Evolutionary conservation across 176 grass and related monocot species (phyloP).

Genomic region (Carex scoparia): DNA sequence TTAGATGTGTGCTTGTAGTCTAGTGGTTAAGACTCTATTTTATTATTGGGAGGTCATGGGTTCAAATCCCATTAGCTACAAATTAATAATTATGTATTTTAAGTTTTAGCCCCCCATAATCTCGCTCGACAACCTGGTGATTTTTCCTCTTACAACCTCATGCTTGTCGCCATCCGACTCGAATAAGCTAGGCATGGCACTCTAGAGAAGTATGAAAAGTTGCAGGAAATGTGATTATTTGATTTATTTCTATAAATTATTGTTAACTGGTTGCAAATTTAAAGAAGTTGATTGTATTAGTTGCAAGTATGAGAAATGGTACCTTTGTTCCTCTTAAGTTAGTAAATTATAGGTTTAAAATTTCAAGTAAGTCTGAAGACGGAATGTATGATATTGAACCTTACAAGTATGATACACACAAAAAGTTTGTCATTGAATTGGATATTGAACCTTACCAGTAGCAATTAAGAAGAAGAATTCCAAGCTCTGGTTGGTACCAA

Average conservation of each 20-base stretch:
- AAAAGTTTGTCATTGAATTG: background rate
- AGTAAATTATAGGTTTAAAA: background rate
- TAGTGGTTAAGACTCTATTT: too few relatives aligned
- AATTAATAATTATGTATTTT: too few relatives aligned
- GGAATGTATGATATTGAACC: background rate
- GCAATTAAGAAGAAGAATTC: background rate
- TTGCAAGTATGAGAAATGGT: background rate
- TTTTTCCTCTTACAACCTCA: too few relatives aligned
- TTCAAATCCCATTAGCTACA: too few relatives aligned
- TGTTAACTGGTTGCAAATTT: background rate
- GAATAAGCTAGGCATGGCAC: too few relatives aligned
- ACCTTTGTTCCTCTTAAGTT: background rate
- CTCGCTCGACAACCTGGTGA: too few relatives aligned
- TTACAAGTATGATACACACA: background rate
- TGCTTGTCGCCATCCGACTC: too few relatives aligned
- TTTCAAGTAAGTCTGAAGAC: too few relatives aligned
- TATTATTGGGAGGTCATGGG: too few relatives aligned
- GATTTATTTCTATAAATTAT: background rate
- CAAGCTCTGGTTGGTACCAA: background rate
- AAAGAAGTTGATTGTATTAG: background rate
- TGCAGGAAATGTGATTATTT: background rate
- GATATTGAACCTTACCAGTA: background rate
- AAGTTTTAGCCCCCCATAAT: too few relatives aligned
- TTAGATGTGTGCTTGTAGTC: too few relatives aligned
- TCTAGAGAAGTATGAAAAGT: background rate